Conservation (phyloP, 257 asterid species). For the Nicotiana otophora region DNA sequence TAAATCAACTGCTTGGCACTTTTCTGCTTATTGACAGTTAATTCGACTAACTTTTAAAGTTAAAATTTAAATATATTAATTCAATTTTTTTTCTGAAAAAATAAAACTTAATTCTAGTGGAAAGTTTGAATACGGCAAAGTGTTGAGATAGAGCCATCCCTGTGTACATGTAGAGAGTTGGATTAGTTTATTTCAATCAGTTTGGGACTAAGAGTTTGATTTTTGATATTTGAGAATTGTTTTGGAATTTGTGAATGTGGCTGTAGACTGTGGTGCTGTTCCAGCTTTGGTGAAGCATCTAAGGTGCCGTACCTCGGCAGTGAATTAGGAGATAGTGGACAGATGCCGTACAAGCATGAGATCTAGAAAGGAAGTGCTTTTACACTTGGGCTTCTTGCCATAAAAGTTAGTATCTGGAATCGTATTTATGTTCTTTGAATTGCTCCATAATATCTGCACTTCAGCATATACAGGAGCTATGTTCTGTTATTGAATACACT, state of each 20-base stretch:
- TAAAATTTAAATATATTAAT: too few relatives aligned
- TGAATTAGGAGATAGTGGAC: constrained; percentile 41
- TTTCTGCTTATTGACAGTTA: not conserved
- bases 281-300: constrained; percentile 76
- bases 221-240: constrained; percentile 24
- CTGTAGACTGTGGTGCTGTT: constrained; percentile 61
- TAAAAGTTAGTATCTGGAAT: constrained; percentile 51
- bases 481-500: not conserved
- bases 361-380: constrained; percentile 98
- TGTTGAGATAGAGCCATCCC: not conserved
- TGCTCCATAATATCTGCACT: too few relatives aligned
- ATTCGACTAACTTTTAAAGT: not conserved
- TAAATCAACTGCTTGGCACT: not conserved
- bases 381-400: constrained; percentile 91
- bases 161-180: not conserved
- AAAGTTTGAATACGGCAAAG: too few relatives aligned
- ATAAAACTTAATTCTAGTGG: not conserved
- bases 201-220: constrained; percentile 3
- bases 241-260: constrained; percentile 55
- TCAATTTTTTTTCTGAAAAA: too few relatives aligned
- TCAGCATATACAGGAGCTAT: not conserved
- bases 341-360: constrained; percentile 68
- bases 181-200: not conserved
- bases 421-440: not conserved
- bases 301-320: constrained; percentile 47